Evolutionary conservation across 2,329 filamentous ascomycete genomes (phyloP), one percentile per base, ranked within the genome.

Genomic region (Paracoccidioides brasiliensis): DNA sequence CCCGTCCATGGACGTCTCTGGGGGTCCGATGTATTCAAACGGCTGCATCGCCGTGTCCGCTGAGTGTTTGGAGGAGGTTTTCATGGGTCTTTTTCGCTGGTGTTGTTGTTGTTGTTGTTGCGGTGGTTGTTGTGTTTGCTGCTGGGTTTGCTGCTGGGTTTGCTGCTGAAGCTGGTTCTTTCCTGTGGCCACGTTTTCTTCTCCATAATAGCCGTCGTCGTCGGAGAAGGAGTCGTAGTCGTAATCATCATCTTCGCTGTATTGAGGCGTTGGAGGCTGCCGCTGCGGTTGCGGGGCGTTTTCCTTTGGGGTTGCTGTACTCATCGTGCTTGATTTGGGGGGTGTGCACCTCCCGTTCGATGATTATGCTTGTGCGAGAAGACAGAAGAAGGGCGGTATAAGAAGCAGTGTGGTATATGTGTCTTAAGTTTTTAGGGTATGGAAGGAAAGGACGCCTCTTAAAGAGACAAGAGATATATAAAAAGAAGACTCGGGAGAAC

Each of bases 21-120:
- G 77, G 9, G 77, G 76, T 6, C 78, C 78, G 59, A 80, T 80
- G 48, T 74, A 75, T 64, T 80, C 77, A 59, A 80, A 80, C 35
- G 75, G 74, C 56, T 74, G 71, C 72, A 77, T 76, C 57, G 70
- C 67, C 57, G 73, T 76, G 60, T 77, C 32, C 6, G 48, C 76
- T 54, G 75, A 76, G 64, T 76, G 53, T 50, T n/a, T 61, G 53
- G 49, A 57, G 50, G 33, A 59, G 53, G 57, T 63, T 61, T 48
- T 60, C 57, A 40, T 62, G 7, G 55, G 49, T 12, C 51, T 51
- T 52, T 54, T 35, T n/a, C 50, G 50, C 32, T 58, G 53, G 15
- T 58, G 57, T 32, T 54, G 46, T 41, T 57, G 50, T 50, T 58
- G 37, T 15, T 44, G 56, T 42, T 59, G 22, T 35, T 33, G 28